A percentile compares a stretch with the other conserved stretches of the same genome.
These are phyloP conservation scores for Fusarium miscanthi DNA, from an alignment of 2,329 filamentous ascomycete genomes.

Conservation along the genomic window DNA sequence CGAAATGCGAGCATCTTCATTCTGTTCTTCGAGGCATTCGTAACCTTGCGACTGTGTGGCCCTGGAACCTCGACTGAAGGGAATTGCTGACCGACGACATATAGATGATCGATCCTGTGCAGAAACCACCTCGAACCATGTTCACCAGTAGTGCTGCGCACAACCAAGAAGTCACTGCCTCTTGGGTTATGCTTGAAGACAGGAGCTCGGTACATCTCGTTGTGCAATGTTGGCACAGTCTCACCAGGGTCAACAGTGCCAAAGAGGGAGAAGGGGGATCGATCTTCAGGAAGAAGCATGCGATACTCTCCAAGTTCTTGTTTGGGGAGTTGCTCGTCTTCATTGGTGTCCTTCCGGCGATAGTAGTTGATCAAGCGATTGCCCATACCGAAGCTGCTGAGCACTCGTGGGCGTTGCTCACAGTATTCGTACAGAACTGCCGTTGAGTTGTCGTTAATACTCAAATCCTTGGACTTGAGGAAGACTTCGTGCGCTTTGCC, in stretches of 20 bases:
- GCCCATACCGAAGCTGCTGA: slow-evolving; percentile 98
- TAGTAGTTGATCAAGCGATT: slow-evolving; percentile 98
- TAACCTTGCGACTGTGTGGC: slow-evolving; percentile 93
- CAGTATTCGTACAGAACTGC: slow-evolving; percentile 94
- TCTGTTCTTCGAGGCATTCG: slow-evolving; percentile 94
- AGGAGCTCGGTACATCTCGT: slow-evolving; percentile 93
- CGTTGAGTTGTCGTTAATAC: slow-evolving; percentile 87
- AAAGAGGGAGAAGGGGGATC: slow-evolving; percentile 95
- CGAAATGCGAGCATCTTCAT: slow-evolving; percentile 97
- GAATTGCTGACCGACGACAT: slow-evolving; percentile 91
- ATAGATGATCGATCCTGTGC: slow-evolving; percentile 90
- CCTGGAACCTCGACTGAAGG: slow-evolving; percentile 93
- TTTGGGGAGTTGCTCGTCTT: slow-evolving; percentile 81
- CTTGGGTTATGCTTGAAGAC: slow-evolving; percentile 88
- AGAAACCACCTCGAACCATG: slow-evolving; percentile 85
- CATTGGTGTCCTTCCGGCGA: slow-evolving; percentile 78
- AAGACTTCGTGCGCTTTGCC: slow-evolving; percentile 85
- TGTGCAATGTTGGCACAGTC: slow-evolving; percentile 89
- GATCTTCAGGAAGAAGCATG: slow-evolving; percentile 90
- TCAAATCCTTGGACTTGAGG: slow-evolving; percentile 81
- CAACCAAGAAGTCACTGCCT: slow-evolving; percentile 85
- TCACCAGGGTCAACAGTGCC: slow-evolving; percentile 93
- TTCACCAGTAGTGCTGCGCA: slow-evolving; percentile 82
- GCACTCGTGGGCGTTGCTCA: slow-evolving; percentile 88
- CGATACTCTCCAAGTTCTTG: slow-evolving; percentile 88